Percentiles rank a stretch among this genome's conserved stretches.
phyloP scores from a whole-genome alignment of 1,284 basidiomycete genomes.

The Rhodotorula mucilaginosa region DNA sequence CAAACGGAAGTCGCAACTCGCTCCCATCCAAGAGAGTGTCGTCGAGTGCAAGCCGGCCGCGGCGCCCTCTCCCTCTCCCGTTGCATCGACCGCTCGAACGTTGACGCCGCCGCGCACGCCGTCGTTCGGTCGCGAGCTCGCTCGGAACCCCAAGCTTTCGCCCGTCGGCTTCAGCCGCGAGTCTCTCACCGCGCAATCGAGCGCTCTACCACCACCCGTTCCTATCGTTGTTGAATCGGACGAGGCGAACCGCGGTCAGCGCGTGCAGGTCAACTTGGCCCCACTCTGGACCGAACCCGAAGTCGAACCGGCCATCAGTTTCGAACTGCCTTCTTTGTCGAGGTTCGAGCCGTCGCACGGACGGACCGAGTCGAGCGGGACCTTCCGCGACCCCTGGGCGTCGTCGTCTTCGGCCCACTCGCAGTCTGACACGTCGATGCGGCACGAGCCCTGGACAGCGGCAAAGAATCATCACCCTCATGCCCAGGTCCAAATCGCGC shows the following conservation, averaged over 20 bases:
- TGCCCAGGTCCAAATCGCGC: background rate
- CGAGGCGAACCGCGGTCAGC: background rate
- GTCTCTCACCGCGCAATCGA: no score
- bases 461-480: no score
- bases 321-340: background rate
- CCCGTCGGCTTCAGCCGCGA: background rate
- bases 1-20: background rate
- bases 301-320: no score
- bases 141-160: background rate
- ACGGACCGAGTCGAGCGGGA: background rate
- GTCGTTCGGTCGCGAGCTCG: background rate
- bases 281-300: background rate
- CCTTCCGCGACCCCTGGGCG: slow-evolving; percentile 11
- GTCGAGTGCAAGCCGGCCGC: no score
- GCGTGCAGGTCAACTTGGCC: background rate
- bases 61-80: no score
- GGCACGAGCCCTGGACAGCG: background rate
- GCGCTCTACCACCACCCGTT: no score
- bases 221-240: background rate
- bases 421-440: background rate
- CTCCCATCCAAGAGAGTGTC: background rate
- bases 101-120: background rate
- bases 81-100: no score
- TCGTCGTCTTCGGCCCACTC: slow-evolving; percentile 4
- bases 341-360: background rate